Conservation (phyloP, 108 stramenopile genomes). For the Cyclotella sp. region DNA sequence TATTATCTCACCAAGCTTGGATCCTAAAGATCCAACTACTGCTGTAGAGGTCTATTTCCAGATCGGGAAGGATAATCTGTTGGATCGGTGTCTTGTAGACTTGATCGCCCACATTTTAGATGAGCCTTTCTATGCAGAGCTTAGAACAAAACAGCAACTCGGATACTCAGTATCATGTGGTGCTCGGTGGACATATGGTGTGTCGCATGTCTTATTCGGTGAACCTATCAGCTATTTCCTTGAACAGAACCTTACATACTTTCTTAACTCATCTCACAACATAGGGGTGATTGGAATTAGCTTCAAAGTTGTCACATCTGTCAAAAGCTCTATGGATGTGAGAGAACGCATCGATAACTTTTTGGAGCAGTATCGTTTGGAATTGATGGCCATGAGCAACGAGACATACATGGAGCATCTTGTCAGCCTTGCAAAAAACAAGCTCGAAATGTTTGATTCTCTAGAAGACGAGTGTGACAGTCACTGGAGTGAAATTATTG, state of each 20-base stretch:
- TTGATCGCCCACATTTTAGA: conserved; percentile 75
- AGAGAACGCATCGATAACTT: conserved; percentile 72
- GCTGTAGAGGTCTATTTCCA: conserved; percentile 88
- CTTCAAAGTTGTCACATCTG: conserved; percentile 68
- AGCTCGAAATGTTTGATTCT: conserved; percentile 82
- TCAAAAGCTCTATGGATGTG: conserved; percentile 68
- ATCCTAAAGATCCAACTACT: conserved; percentile 75
- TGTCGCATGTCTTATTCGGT: background rate
- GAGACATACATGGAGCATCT: conserved; percentile 74
- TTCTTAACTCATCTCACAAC: too few relatives aligned
- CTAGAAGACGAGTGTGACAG: conserved; percentile 67
- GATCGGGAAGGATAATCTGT: conserved; percentile 69
- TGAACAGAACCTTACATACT: too few relatives aligned
- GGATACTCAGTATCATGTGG: conserved; percentile 53
- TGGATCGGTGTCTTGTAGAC: conserved; percentile 71
- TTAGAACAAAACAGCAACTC: conserved; percentile 69
- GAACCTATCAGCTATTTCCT: background rate
- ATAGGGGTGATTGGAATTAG: conserved; percentile 79
- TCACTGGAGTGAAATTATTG: conserved; percentile 74
- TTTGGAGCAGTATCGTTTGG: conserved; percentile 62
- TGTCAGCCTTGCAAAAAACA: conserved; percentile 75
- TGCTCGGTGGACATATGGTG: conserved; percentile 43
- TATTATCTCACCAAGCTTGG: conserved; percentile 60
- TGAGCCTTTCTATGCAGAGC: conserved; percentile 80
- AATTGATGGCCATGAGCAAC: conserved; percentile 57